Evolutionary conservation across 116 monocot species (phyloP).

Genomic region (Iris pallida): DNA sequence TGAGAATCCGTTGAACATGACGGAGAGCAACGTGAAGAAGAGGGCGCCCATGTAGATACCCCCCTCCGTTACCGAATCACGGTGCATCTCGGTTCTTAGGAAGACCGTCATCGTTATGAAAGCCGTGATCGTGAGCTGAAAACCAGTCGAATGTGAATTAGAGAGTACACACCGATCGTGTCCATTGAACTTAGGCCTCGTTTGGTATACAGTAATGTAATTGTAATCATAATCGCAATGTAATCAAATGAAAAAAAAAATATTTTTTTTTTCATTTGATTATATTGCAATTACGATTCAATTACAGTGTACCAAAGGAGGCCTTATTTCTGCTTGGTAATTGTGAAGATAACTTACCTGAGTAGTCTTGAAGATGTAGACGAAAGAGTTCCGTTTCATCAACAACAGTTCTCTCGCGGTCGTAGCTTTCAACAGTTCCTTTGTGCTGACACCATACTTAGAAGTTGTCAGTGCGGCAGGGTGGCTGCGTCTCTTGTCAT

Average conservation of each 20-base stretch:
- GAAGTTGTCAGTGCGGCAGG: conserved; percentile 40
- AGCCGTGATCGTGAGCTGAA: conserved; percentile 41
- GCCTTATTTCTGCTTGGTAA: no score
- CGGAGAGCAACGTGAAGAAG: conserved; percentile 19
- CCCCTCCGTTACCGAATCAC: conserved; percentile 15
- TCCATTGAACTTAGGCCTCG: no score
- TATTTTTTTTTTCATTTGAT: neutral
- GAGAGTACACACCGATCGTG: neutral
- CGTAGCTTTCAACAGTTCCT: conserved; percentile 34
- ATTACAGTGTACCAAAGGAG: no score
- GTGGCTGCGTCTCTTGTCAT: conserved; percentile 33
- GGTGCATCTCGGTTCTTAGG: conserved; percentile 45
- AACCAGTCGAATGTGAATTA: neutral
- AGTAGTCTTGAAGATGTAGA: conserved; percentile 38
- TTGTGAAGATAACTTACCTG: conserved; percentile 19
- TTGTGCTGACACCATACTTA: conserved; percentile 35
- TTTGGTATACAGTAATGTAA: no score
- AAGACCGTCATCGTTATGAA: conserved; percentile 55
- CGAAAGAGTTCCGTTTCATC: conserved; percentile 57
- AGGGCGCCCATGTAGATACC: conserved; percentile 37
- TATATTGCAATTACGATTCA: no score
- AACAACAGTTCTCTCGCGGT: conserved; percentile 37
- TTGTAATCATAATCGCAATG: no score
- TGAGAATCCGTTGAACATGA: conserved; percentile 46
- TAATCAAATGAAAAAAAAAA: no score